Percentiles rank a stretch among this genome's conserved stretches.
phyloP scores from a whole-genome alignment of 345 rosid genomes.

The Reutealis trisperma region DNA sequence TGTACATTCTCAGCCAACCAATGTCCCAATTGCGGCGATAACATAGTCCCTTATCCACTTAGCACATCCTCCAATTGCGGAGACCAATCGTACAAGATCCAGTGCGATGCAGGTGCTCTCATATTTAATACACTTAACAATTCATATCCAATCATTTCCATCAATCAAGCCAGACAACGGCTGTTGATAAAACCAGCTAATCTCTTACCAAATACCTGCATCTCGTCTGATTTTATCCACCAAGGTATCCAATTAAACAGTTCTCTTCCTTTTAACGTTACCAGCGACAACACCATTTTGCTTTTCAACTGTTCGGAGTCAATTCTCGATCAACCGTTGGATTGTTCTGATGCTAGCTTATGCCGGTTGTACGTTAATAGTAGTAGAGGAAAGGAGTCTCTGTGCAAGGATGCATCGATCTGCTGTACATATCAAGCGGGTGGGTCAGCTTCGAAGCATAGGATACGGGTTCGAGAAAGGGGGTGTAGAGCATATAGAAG shows the following conservation, averaged over 20 bases:
- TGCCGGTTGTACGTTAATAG: constrained; percentile 42
- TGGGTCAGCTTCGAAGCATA: constrained; percentile 36
- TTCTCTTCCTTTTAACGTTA: constrained; percentile 47
- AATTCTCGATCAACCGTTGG: constrained; percentile 37
- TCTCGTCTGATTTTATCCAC: constrained; percentile 29
- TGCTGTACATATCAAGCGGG: constrained; percentile 44
- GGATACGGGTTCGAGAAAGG: constrained; percentile 31
- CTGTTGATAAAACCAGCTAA: constrained; percentile 38
- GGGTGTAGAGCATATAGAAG: constrained; percentile 49
- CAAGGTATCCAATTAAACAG: constrained; percentile 34
- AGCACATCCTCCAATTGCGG: constrained; percentile 37
- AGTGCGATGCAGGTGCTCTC: constrained; percentile 36
- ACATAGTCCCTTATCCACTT: not conserved
- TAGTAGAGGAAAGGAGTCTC: not conserved
- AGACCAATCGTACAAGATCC: constrained; percentile 45
- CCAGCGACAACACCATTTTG: constrained; percentile 44
- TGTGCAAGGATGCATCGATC: constrained; percentile 27
- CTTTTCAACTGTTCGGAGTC: constrained; percentile 36
- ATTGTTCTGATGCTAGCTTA: constrained; percentile 38
- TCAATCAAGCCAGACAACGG: constrained; percentile 32
- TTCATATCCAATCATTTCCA: constrained; percentile 32
- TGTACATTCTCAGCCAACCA: not conserved
- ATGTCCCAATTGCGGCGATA: not conserved
- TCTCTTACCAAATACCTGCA: constrained; percentile 34
- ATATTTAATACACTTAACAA: constrained; percentile 10